Evolutionary conservation across 1,284 basidiomycete genomes (phyloP).

Genomic region (Rugosomyces carneus): DNA sequence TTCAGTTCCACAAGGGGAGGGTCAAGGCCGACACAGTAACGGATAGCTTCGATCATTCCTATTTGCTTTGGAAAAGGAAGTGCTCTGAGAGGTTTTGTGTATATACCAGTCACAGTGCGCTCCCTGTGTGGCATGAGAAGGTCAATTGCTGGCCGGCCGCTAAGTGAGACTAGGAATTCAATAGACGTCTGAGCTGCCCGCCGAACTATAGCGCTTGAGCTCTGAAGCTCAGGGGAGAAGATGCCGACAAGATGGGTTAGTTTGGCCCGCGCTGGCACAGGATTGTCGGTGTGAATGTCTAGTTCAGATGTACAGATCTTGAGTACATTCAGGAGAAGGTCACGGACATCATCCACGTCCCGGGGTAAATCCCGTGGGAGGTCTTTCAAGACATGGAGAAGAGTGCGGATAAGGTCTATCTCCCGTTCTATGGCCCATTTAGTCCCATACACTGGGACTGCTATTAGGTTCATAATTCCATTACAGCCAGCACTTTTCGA

Average conservation of each 20-base stretch:
- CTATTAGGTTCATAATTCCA: conserved; percentile 77
- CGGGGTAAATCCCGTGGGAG: conserved; percentile 88
- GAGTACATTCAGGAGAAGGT: conserved; percentile 76
- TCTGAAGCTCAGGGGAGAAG: conserved; percentile 87
- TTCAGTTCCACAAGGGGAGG: conserved; percentile 87
- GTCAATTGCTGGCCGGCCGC: conserved; percentile 69
- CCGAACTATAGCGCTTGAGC: conserved; percentile 83
- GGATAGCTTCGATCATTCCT: conserved; percentile 96
- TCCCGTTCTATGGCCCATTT: conserved; percentile 88
- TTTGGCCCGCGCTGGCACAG: conserved; percentile 43
- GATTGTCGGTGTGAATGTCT: conserved; percentile 35
- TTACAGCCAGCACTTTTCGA: conserved; percentile 83
- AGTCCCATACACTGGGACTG: conserved; percentile 64
- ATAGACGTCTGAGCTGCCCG: conserved; percentile 83
- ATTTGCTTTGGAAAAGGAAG: conserved; percentile 96
- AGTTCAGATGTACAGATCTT: conserved; percentile 59
- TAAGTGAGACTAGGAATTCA: conserved; percentile 72
- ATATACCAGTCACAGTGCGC: conserved; percentile 85
- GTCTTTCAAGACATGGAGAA: conserved; percentile 94
- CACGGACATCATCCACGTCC: conserved; percentile 76
- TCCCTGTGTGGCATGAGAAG: conserved; percentile 84
- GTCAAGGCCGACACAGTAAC: conserved; percentile 82
- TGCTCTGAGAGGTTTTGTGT: conserved; percentile 94
- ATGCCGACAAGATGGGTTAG: conserved; percentile 71
- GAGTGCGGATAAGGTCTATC: conserved; percentile 85